Evolutionary conservation across 495 filamentous ascomycete genomes (phyloP).

Genomic region (Neurospora terricola): DNA sequence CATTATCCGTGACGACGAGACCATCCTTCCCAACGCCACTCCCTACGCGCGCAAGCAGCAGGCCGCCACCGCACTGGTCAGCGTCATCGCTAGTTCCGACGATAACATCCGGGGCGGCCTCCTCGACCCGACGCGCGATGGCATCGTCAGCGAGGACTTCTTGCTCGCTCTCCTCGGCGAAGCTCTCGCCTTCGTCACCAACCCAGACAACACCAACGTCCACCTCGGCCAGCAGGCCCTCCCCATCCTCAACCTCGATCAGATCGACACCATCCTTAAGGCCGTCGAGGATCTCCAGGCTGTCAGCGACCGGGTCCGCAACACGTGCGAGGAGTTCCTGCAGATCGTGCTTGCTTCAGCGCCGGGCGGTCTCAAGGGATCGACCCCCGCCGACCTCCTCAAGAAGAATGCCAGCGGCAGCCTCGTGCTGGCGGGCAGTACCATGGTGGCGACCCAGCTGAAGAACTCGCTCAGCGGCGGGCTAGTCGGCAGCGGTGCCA

Average conservation of each 20-base stretch:
- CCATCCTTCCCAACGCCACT: conserved; percentile 27
- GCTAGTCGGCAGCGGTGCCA: conserved; percentile 13
- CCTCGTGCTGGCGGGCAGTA: conserved; percentile 58
- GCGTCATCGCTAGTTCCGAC: conserved; percentile 70
- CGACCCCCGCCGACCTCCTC: conserved; percentile 52
- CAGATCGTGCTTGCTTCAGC: conserved; percentile 39
- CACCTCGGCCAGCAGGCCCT: conserved; percentile 13
- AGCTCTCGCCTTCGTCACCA: conserved; percentile 62
- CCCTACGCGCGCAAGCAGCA: conserved; percentile 46
- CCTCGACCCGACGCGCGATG: conserved; percentile 65
- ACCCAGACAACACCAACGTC: conserved; percentile 27
- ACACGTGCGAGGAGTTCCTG: conserved; percentile 62
- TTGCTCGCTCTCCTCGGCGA: conserved; percentile 78
- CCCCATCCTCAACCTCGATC: conserved; percentile 44
- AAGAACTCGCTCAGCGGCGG: conserved; percentile 36
- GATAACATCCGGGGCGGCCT: conserved; percentile 85
- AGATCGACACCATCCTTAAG: conserved; percentile 67
- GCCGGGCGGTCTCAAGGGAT: conserved; percentile 32
- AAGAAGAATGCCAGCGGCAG: conserved; percentile 54
- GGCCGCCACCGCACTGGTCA: conserved; percentile 61
- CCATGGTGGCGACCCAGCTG: conserved; percentile 56
- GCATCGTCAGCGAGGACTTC: conserved; percentile 77
- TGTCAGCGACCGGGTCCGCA: conserved; percentile 58
- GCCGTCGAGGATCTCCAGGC: conserved; percentile 76
- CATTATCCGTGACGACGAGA: conserved; percentile 57